Evolutionary conservation across 108 stramenopile genomes (phyloP).

Genomic region (Fragilaria crotonensis): DNA sequence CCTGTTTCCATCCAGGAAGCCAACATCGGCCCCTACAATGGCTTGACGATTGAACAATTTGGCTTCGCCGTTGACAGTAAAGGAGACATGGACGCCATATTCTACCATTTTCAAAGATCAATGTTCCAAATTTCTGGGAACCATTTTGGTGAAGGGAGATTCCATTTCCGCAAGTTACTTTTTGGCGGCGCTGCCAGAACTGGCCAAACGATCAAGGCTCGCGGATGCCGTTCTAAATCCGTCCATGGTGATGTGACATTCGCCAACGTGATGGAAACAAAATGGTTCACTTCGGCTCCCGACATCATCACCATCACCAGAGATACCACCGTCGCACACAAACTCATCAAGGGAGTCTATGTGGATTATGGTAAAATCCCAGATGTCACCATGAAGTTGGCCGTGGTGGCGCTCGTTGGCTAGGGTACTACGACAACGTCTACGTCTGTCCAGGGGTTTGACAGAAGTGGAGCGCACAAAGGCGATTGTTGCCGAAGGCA

Average conservation of each 20-base stretch:
- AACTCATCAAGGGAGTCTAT: slow-evolving; percentile 81
- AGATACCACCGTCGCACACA: slow-evolving; percentile 45
- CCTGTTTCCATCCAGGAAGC: slow-evolving; percentile 91
- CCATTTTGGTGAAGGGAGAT: slow-evolving; percentile 93
- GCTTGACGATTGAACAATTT: slow-evolving; percentile 93
- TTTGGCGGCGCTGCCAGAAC: slow-evolving; percentile 96
- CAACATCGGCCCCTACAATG: slow-evolving; percentile 93
- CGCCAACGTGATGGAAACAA: slow-evolving; percentile 91
- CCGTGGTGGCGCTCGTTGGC: slow-evolving; percentile 91
- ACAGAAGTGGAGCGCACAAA: slow-evolving; percentile 98
- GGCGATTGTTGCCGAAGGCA: slow-evolving; percentile 96
- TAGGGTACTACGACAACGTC: slow-evolving; percentile 96
- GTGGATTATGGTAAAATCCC: slow-evolving; percentile 97
- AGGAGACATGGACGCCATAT: slow-evolving; percentile 73
- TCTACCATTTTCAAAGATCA: slow-evolving; percentile 52
- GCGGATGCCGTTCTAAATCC: slow-evolving; percentile 83
- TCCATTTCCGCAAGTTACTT: slow-evolving; percentile 96
- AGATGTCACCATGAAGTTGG: slow-evolving; percentile 98
- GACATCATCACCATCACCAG: slow-evolving; percentile 90
- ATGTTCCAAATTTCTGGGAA: slow-evolving; percentile 60
- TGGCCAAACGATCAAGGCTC: slow-evolving; percentile 90
- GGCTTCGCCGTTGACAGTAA: slow-evolving; percentile 68
- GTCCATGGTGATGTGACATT: slow-evolving; percentile 96
- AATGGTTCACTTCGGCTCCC: slow-evolving; percentile 90
- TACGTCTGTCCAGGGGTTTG: slow-evolving; percentile 95